Conservation (phyloP, 2,329 filamentous ascomycete species). For the Aspergillus versicolor region DNA sequence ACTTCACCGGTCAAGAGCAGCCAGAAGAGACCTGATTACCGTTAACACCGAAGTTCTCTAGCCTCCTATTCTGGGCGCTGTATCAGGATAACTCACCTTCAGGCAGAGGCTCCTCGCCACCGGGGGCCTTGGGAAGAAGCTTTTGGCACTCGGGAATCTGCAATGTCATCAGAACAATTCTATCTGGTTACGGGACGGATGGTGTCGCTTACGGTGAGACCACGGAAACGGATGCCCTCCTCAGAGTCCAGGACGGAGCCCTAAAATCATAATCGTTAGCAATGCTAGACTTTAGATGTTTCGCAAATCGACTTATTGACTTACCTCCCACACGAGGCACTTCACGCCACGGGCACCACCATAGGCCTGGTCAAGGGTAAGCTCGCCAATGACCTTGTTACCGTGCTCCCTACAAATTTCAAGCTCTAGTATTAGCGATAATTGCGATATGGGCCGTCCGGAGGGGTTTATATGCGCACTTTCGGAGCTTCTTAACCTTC, state of each 20-base stretch:
- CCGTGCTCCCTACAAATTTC: slow-evolving; percentile 73
- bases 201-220: slow-evolving; percentile 69
- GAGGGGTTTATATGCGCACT: slow-evolving; percentile 59
- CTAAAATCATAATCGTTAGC: slow-evolving; percentile 31
- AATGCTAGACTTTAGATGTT: not conserved
- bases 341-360: slow-evolving; percentile 99
- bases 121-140: slow-evolving; percentile 92
- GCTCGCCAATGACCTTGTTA: slow-evolving; percentile 92
- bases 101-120: slow-evolving; percentile 93
- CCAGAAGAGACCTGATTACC: slow-evolving; percentile 84
- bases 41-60: slow-evolving; percentile 2
- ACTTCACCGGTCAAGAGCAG: slow-evolving; percentile 97
- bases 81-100: slow-evolving; percentile 62
- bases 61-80: not conserved
- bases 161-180: slow-evolving; percentile 20
- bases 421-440: slow-evolving; percentile 20
- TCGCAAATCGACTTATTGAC: slow-evolving; percentile 2
- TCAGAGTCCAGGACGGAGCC: slow-evolving; percentile 96
- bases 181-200: not conserved
- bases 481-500: slow-evolving; percentile 97
- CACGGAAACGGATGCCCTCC: slow-evolving; percentile 99
- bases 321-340: slow-evolving; percentile 91
- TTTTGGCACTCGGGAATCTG: slow-evolving; percentile 97
- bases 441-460: not conserved
- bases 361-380: slow-evolving; percentile 99